Evolutionary conservation across 805 yeast species (phyloP), one percentile per base, ranked within the genome.

Genomic region (Ogataea philodendri): DNA sequence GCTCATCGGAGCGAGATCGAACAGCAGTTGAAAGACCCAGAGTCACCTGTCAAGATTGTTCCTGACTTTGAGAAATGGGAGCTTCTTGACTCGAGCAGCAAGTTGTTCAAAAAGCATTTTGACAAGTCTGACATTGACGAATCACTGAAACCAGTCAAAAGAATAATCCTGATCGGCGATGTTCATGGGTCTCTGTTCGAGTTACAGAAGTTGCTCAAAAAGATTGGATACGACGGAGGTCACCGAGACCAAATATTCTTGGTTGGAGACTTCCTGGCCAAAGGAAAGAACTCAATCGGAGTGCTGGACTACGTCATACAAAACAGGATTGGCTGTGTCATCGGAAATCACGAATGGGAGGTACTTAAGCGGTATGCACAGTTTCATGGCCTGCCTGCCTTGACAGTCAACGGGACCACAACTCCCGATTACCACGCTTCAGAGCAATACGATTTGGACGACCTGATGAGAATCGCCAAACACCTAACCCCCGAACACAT

Each of bases 261-360:
- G 15, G 59, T 88, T 14, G 97, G 97, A 4, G 97, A 89, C 54
- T 85, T 88, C 57, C 66, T 85, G 11, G 70, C 87, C 32, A 90
- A 89, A 55, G 97, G 97, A 1, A 80, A 84, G 5, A 77, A 83
- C 39, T 83, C 95, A 1, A 44, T 74, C 9, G 74, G 72, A 24
- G 87, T 87, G 3, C 55, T 88, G 8, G 81, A 87, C 41, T 80
- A 60, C 50, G 79, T 84, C 13, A 66, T 80, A 21, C 64, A 74
- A 15, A 55, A 78, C 46, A 63, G 73, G 10, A 72, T 84, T 10
- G 78, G 75, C 35, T 88, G 95, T 54, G 76, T 89, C 3, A 63
- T 93, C 40, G 97, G 97, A 0, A 89, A 89, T 63, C 96, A 90
- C 59, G 97, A 89, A 59, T 69, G 81, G 42, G 79, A 78, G 42